Base-by-base conservation (phyloP, 2,329 filamentous ascomycete genomes). In the Teratosphaeria viscida region DNA sequence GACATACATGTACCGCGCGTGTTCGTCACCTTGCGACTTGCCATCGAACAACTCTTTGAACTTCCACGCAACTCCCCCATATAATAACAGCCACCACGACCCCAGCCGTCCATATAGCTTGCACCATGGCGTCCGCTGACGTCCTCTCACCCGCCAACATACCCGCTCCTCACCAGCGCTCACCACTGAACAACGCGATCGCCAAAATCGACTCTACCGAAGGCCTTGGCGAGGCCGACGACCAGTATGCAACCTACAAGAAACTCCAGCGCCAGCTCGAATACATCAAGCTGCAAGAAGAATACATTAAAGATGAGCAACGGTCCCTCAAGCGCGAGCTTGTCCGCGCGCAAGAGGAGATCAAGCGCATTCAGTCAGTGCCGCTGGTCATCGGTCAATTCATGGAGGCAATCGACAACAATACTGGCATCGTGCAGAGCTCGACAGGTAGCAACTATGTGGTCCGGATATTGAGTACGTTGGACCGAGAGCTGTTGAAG, bases 291-390 rank as follows among this genome's bases (percentile, higher is more conserved):
- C 83, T 99, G 69, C 94, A 99, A 79, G 94, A 99, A 78, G 94
- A 99, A 75, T 99, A 99, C 77, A 99, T 99, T 85, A 99, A 99
- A 80, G 94, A 99, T 85, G 94, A 99, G 81, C 94, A 99, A 79
- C 87, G 90, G 79, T 96, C 91, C 78, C 78, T 99, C 75, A 99
- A 99, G 82, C 86, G 94, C 68, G 94, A 99, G 81, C 84, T 99
- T 57, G 92, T 99, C 59, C 86, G 94, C 68, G 94, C 94, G 68
- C 94, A 99, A 75, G 94, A 99, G 76, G 94, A 99, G 80, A 99
- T 99, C 80, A 99, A 99, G 82, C 87, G 94, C 66, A 99, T 99
- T 75, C 94, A 99, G 79, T 96, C 91, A 75, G 94, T 99, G 58
- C 94, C 94, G 32, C 79, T 99, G 63, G 94, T 99, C 64, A 99